Base-by-base conservation (phyloP, 345 rosid genomes). In the Hevea brasiliensis region DNA sequence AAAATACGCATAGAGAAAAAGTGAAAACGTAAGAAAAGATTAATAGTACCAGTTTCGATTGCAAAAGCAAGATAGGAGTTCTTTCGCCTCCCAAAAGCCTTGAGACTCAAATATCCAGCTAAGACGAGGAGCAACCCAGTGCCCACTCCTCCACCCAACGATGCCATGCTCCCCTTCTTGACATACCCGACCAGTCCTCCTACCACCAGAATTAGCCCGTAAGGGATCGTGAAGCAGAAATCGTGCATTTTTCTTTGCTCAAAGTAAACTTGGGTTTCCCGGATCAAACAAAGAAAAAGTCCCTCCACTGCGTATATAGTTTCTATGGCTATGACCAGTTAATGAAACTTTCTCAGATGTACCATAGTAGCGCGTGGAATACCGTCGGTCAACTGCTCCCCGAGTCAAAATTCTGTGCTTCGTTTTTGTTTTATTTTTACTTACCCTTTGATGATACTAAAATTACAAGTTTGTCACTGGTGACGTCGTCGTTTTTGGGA, bases 151-250 rank as follows among this genome's bases (percentile, higher is more conserved):
- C 99, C 98, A 51, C 77, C 98, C 32, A 95, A 79, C 17, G 98
- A 95, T 20, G 92, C 83, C 26, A 78, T 41, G 83, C 96, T 92
- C 72, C 94, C 87, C 86, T 85, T 95, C 84, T 81, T 93, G 59
- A 83, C 61, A 72, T 74, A 92, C 17, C 98, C 98, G 21, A 91
- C 63, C 37, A 87, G 76, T 9, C 99, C 99, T 21, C 99, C 97
- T 26, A 73, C 86, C 77, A 92, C 81, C n/a, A 92, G 85, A 47
- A 92, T 70, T 86, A 95, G 54, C 65, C 97, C 98, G 73, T 95
- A 95, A 35, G 99, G 97, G 87, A 92, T 89, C 68, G 98, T 92
- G 85, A 92, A 85, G 86, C 98, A 95, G 85, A 95, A 95, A 83
- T 95, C 98, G 76, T 92, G 92, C 99, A 95, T 88, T 76, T 76